Conservation (phyloP, 495 filamentous ascomycete species). For the Annulohypoxylon maeteangense region DNA sequence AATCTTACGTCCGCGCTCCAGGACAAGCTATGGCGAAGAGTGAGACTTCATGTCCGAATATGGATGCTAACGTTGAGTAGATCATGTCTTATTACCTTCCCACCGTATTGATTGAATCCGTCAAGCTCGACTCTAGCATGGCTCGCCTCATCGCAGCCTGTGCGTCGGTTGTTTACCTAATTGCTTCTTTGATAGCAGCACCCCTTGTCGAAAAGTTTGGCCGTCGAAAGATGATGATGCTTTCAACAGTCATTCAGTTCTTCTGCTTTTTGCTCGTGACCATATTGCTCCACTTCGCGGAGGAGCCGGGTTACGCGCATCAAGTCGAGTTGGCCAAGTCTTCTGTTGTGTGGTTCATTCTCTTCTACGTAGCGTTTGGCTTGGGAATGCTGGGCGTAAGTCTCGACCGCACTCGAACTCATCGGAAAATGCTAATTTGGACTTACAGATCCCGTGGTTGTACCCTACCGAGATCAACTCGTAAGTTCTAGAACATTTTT, state of each 20-base stretch:
- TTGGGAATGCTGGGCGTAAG: conserved; percentile 63
- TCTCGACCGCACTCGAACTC: background rate
- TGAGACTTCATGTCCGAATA: conserved; percentile 10
- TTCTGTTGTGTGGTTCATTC: conserved; percentile 65
- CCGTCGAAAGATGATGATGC: conserved; percentile 69
- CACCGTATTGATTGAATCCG: conserved; percentile 56
- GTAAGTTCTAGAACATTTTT: conserved; percentile 27
- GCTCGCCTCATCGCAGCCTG: conserved; percentile 49
- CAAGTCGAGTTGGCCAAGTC: conserved; percentile 51
- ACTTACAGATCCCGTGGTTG: conserved; percentile 61
- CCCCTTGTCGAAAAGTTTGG: conserved; percentile 65
- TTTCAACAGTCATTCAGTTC: conserved; percentile 63
- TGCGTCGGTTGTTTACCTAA: conserved; percentile 47
- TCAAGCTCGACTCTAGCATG: conserved; percentile 50
- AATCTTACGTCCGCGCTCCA: background rate
- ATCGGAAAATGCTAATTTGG: background rate
- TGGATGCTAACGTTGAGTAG: conserved; percentile 34
- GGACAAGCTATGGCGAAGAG: background rate
- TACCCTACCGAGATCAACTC: conserved; percentile 73
- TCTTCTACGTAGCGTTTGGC: conserved; percentile 62
- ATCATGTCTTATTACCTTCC: conserved; percentile 57
- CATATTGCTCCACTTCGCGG: conserved; percentile 59
- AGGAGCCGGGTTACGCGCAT: conserved; percentile 46
- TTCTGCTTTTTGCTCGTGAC: conserved; percentile 69
- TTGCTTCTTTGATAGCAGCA: conserved; percentile 61